Percentiles rank a stretch among this genome's conserved stretches.
Evolutionary conservation across 495 filamentous ascomycete species (phyloP).

Genomic region (Rhizodiscina lignyota): DNA sequence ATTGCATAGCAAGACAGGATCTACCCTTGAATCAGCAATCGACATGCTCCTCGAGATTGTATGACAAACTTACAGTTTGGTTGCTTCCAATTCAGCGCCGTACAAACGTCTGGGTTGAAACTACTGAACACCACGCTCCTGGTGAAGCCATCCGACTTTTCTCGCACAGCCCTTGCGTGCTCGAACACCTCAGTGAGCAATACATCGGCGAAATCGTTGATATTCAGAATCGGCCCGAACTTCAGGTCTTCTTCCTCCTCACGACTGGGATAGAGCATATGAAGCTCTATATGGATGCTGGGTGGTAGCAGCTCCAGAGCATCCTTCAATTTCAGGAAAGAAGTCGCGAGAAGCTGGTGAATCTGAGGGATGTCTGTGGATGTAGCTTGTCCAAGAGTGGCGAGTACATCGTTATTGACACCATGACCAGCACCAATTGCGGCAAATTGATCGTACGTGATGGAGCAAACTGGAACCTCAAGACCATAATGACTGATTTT

Average conservation of each 20-base stretch:
- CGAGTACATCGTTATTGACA: constrained; percentile 13
- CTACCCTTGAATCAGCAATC: constrained; percentile 19
- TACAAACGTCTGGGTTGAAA: constrained; percentile 78
- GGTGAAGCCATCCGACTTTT: constrained; percentile 36
- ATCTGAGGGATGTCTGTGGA: constrained; percentile 43
- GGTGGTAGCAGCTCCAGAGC: constrained; percentile 57
- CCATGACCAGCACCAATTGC: constrained; percentile 39
- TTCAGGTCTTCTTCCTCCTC: constrained; percentile 49
- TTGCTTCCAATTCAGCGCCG: constrained; percentile 95
- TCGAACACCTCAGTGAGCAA: constrained; percentile 79
- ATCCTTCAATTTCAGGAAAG: constrained; percentile 58
- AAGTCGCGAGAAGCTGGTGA: constrained; percentile 51
- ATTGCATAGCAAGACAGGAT: constrained; percentile 89
- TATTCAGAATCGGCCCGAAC: constrained; percentile 58
- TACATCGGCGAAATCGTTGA: constrained; percentile 72
- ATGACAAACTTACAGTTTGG: constrained; percentile 63
- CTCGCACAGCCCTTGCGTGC: constrained; percentile 63
- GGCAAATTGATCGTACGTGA: constrained; percentile 60
- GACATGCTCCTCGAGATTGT: neutral
- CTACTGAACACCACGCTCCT: constrained; percentile 83
- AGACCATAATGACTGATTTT: constrained; percentile 64
- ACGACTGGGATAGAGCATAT: constrained; percentile 64
- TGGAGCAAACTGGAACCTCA: constrained; percentile 57
- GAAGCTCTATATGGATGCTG: constrained; percentile 69
- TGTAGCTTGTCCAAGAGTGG: constrained; percentile 27